These are phyloP conservation scores for Cordia subcordata DNA, from an alignment of 257 asterid species.

Conservation along the genomic window DNA sequence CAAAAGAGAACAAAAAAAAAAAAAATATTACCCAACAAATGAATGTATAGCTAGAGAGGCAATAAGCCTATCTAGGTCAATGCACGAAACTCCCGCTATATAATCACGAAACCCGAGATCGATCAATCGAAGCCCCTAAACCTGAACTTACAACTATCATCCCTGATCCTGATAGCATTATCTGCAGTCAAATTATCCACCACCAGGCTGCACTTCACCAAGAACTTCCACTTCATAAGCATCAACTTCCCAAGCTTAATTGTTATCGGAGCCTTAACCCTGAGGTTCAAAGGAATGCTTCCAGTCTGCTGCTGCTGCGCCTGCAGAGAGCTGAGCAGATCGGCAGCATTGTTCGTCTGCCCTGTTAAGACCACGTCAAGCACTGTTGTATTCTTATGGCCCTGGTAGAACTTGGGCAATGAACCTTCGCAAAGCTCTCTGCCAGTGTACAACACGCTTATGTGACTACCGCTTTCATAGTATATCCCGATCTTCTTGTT, in stretches of 20 bases:
- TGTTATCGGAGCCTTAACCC: slow-evolving; percentile 79
- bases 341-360: slow-evolving; percentile 50
- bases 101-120: not conserved
- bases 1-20: not conserved
- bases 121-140: slow-evolving; percentile 51
- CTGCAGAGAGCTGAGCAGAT: slow-evolving; percentile 52
- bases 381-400: slow-evolving; percentile 79
- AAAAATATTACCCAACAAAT: not conserved
- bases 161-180: slow-evolving; percentile 51
- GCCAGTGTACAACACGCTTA: slow-evolving; percentile 65
- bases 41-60: not conserved
- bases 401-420: slow-evolving; percentile 82
- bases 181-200: slow-evolving; percentile 56
- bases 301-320: slow-evolving; percentile 75
- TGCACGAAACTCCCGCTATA: not conserved
- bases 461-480: slow-evolving; percentile 61
- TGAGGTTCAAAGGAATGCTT: slow-evolving; percentile 42
- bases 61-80: not conserved
- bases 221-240: slow-evolving; percentile 80
- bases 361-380: slow-evolving; percentile 58
- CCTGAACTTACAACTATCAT: slow-evolving; percentile 66
- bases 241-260: slow-evolving; percentile 69
- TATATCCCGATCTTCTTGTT: slow-evolving; percentile 84
- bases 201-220: slow-evolving; percentile 66
- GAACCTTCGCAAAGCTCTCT: slow-evolving; percentile 70